Base-by-base conservation (phyloP, 192 early-diverging fungal genomes). In the Entomortierella lignicola region DNA sequence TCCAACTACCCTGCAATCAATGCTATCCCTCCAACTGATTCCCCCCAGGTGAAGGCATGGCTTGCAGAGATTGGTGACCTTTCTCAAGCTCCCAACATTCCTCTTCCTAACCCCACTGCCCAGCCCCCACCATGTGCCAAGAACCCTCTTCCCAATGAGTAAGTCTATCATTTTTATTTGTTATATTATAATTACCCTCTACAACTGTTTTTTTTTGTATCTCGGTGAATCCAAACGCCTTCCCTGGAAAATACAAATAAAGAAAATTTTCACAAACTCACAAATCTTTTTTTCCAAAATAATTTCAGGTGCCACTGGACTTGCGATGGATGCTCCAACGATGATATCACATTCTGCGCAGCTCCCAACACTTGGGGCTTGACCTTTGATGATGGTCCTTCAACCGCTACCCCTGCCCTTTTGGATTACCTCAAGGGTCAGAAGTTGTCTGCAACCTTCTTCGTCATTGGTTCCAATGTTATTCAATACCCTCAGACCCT, bases 101-200 rank as follows among this genome's bases (percentile, higher is more conserved):
- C 96, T 20, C 83, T 88, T 8, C 93, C 91, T 47, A 47, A 47
- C 44, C 44, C 44, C 60, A 92, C 93, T 51, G 95, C 94, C n/a
- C 93, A 93, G 8, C 81, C 55, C 2, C 66, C 55, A 50, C 29
- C 41, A 18, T 68, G 66, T 26, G 17, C 44, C 8, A 59, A 31
- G 4, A 23, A 34, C 1, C 26, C 56, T 11, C 13, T 43, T 29
- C 23, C n/a, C 1, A 39, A 66, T 30, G 64, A 66, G 64, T 68
- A 68, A 32, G 66, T 44, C 10, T 6, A n/a, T n/a, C n/a, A n/a
- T n/a, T n/a, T n/a, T n/a, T n/a, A n/a, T n/a, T n/a, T n/a, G n/a
- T n/a, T n/a, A n/a, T n/a, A n/a, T n/a, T n/a, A n/a, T n/a, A n/a
- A n/a, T n/a, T n/a, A n/a, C n/a, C n/a, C n/a, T n/a, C n/a, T n/a